These are phyloP conservation scores for Oryza australiensis DNA, from an alignment of 176 grass and related monocot species.

Conservation along the genomic window DNA sequence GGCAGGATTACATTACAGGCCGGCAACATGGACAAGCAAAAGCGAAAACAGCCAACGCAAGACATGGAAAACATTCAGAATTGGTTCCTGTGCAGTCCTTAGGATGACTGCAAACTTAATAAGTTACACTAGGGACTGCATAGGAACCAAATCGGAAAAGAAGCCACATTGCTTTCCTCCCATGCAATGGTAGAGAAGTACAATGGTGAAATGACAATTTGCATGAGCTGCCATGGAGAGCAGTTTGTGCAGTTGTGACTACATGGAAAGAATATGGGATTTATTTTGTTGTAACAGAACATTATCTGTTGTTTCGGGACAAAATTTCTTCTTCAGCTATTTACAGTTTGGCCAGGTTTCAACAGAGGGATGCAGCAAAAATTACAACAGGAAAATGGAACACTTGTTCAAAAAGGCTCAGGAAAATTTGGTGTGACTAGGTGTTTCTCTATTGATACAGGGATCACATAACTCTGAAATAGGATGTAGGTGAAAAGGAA, in stretches of 20 bases:
- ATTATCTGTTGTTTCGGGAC: neutral
- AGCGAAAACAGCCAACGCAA: neutral
- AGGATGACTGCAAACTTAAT: too few relatives aligned
- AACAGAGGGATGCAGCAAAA: neutral
- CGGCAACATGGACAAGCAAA: neutral
- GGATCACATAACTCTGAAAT: neutral
- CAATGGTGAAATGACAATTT: neutral
- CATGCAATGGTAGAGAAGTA: too few relatives aligned
- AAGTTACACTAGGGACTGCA: too few relatives aligned
- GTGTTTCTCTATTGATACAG: constrained; percentile 1
- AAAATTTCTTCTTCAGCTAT: constrained; percentile 34
- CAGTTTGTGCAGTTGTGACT: too few relatives aligned
- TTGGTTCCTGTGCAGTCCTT: too few relatives aligned
- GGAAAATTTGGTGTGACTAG: neutral
- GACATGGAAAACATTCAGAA: neutral
- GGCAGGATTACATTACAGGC: neutral
- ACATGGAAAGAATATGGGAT: neutral
- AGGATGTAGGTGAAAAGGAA: neutral
- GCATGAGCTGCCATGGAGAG: neutral
- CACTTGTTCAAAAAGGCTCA: neutral
- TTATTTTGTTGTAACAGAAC: neutral
- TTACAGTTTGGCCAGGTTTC: constrained; percentile 34
- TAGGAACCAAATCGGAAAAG: too few relatives aligned
- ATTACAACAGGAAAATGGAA: neutral
- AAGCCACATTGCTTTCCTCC: neutral